Evolutionary conservation across 345 rosid genomes (phyloP).

Genomic region (Linum trigynum): DNA sequence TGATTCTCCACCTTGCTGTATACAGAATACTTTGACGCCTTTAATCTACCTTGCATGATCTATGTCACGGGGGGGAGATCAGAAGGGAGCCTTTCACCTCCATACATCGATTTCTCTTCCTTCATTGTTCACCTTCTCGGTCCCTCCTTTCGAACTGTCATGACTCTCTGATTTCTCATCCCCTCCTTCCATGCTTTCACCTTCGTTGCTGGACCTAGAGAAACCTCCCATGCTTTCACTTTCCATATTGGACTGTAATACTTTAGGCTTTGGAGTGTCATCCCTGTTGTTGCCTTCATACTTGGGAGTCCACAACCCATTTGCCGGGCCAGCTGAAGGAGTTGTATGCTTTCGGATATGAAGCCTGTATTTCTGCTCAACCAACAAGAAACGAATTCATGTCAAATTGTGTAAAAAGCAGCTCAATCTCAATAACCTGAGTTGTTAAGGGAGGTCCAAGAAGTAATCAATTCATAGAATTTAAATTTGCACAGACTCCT

Average conservation of each 20-base stretch:
- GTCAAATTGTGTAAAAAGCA: background rate
- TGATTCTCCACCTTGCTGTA: background rate
- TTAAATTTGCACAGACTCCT: too few relatives aligned
- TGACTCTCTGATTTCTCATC: background rate
- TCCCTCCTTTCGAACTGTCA: constrained; percentile 12
- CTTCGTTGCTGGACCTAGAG: constrained; percentile 5
- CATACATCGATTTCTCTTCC: constrained; percentile 8
- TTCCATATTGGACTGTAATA: constrained; percentile 4
- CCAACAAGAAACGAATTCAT: background rate
- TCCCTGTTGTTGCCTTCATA: constrained; percentile 2
- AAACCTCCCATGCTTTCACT: constrained; percentile 13
- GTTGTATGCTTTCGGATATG: constrained; percentile 7
- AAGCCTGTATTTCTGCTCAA: constrained; percentile 10
- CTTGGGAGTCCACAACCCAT: constrained; percentile 11
- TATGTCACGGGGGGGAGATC: constrained; percentile 2
- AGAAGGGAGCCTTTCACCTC: constrained; percentile 8
- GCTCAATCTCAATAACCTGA: too few relatives aligned
- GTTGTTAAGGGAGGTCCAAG: too few relatives aligned
- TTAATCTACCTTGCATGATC: background rate
- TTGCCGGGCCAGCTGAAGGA: constrained; percentile 5
- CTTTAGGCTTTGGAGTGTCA: constrained; percentile 4
- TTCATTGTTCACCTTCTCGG: background rate
- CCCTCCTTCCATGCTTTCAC: constrained; percentile 12
- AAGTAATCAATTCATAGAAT: too few relatives aligned
- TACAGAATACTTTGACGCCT: background rate